Conservation (phyloP, 225 moss, liverwort and hornwort species). For the Pleurozium schreberi region DNA sequence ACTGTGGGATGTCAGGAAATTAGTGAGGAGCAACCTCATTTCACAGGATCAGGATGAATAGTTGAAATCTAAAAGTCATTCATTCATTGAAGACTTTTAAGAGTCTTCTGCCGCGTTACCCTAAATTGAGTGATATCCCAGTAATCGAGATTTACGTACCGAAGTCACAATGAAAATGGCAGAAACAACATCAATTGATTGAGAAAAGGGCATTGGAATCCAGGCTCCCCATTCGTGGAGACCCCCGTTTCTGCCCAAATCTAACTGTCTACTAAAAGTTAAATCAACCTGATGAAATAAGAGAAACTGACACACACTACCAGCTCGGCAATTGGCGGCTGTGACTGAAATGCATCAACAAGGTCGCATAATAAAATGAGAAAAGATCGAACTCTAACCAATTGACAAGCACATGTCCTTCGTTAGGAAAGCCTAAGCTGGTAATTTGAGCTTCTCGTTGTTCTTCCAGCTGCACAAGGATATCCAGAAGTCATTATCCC, state of each 20-base stretch:
- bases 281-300: not conserved
- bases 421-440: conserved; percentile 12
- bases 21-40: too few species aligned
- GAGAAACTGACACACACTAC: not conserved
- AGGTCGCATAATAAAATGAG: not conserved
- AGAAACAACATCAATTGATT: not conserved
- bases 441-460: conserved; percentile 49
- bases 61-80: not conserved
- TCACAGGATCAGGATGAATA: not conserved
- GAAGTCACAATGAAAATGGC: not conserved
- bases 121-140: not conserved
- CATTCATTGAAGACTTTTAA: not conserved
- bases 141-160: not conserved
- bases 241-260: not conserved
- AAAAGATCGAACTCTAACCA: not conserved
- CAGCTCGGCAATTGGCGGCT: conserved; percentile 30
- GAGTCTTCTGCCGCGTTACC: not conserved
- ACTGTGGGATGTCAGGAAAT: too few species aligned
- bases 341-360: not conserved
- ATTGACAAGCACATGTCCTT: not conserved
- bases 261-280: not conserved
- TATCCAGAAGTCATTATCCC: not conserved
- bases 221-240: not conserved
- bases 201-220: not conserved
- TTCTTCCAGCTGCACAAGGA: conserved; percentile 44